Evolutionary conservation across 1,284 basidiomycete genomes (phyloP), one percentile per base, ranked within the genome.

Genomic region (Pseudozyma sp.): DNA sequence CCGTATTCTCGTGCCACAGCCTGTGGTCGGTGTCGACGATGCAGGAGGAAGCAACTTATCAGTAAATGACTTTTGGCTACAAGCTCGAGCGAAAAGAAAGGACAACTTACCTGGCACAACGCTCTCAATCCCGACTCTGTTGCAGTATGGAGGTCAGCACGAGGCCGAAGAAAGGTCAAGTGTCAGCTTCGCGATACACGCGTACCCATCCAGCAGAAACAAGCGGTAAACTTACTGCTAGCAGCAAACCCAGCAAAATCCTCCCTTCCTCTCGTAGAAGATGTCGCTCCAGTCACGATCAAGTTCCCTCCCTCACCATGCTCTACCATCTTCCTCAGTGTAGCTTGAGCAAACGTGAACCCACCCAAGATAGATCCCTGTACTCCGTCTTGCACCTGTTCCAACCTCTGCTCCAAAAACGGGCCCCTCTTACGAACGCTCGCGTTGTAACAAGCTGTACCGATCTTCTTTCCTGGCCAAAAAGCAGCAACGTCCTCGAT

Each of bases 261-360:
- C 25, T 74, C 73, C n/a, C 76, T 57, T 1, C 80, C 80, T 12
- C 80, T 52, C 0, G 62, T 77, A 21, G 64, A 66, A 18, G 61
- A 68, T 3, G 78, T 80, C 5, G 80, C 80, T 10, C 80, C 80
- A 2, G 80, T 81, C 4, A 80, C 78, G 16, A 81, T 52, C 39
- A 81, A 44, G 14, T 12, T 70, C 6, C 78, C 80, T 9, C 80
- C 78, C 25, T 58, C 34, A 2, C 54, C 59, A 47, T 71, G 59
- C 34, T 43, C 14, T 10, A 60, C 59, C 54, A 81, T 74, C 42
- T 54, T 36, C 1, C 63, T 16, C 16, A 81, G 16, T 10, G 57
- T 52, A 6, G 59, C 57, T 57, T 81, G 78, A 6, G 77, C 62
- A 54, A 81, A 81, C 1, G 67, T 63, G 52, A 80, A 79, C 1